Percentiles rank a stretch among this genome's conserved stretches.
phyloP scores from a whole-genome alignment of 202 grass and related monocot genomes.

The Zoysia matrella region DNA sequence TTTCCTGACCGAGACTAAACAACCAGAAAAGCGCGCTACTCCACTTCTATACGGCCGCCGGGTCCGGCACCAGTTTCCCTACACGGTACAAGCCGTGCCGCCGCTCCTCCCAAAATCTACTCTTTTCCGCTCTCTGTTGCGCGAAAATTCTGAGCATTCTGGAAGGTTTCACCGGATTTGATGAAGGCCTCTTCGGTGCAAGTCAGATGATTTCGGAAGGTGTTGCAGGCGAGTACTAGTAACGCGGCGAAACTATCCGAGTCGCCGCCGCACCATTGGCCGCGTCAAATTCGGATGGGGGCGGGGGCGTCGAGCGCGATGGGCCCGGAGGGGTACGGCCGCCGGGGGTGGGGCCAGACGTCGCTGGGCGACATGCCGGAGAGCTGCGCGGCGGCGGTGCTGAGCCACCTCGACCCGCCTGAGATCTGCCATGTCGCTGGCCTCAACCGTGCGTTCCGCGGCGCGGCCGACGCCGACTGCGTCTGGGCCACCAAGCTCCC shows the following conservation, averaged over 20 bases:
- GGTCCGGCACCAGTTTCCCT: constrained; percentile 16
- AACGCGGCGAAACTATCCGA: not conserved
- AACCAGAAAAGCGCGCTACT: constrained; percentile 15
- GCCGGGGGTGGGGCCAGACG: constrained; percentile 38
- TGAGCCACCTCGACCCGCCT: constrained; percentile 72
- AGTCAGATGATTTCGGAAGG: constrained; percentile 25
- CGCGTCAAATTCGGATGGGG: constrained; percentile 42
- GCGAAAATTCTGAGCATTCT: too few species aligned
- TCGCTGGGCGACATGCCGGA: constrained; percentile 83
- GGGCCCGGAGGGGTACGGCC: constrained; percentile 47
- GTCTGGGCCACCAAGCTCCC: constrained; percentile 73
- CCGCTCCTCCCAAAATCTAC: too few species aligned
- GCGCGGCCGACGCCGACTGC: constrained; percentile 64
- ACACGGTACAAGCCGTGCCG: constrained; percentile 5
- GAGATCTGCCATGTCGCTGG: constrained; percentile 76
- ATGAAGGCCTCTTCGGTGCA: constrained; percentile 4
- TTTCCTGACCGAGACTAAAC: constrained; percentile 6
- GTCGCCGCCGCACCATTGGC: constrained; percentile 1
- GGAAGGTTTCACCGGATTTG: not conserved
- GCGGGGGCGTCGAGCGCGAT: constrained; percentile 46
- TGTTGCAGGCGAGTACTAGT: not conserved
- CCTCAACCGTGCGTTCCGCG: constrained; percentile 67
- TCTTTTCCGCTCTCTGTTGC: not conserved
- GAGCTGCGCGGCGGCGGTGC: constrained; percentile 71
- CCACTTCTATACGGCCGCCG: constrained; percentile 23